Conservation (phyloP, 2,329 filamentous ascomycete genomes). For the Diaporthe citriasiana region DNA sequence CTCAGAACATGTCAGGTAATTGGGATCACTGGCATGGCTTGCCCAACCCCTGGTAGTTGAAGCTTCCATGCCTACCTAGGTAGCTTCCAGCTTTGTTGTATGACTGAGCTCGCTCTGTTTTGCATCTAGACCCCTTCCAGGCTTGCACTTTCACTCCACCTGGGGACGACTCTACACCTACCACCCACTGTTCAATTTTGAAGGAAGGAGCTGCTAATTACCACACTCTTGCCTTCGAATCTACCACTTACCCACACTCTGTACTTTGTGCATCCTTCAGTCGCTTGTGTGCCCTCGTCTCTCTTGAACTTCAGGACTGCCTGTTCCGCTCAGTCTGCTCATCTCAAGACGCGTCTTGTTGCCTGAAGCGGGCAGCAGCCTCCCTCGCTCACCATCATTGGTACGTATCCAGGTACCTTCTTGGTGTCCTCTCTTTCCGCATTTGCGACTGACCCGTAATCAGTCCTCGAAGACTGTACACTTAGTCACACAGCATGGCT, state of each 20-base stretch:
- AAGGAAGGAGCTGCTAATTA: not conserved
- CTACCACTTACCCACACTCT: not conserved
- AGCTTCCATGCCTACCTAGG: not conserved
- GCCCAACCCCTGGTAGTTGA: not conserved
- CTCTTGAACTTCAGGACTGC: not conserved
- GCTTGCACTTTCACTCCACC: not conserved
- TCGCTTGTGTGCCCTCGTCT: not conserved
- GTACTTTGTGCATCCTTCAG: not conserved
- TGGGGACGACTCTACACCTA: not conserved
- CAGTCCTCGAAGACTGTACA: not conserved
- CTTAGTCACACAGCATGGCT: not conserved
- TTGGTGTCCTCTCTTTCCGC: not conserved
- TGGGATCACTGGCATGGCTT: not conserved
- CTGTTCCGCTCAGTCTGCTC: not conserved
- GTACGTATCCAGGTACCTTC: not conserved
- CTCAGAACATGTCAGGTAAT: not conserved
- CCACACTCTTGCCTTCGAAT: not conserved
- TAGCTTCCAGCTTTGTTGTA: not conserved
- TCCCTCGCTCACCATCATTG: not conserved
- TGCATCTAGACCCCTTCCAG: not conserved
- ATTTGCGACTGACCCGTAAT: not conserved
- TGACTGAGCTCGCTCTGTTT: not conserved
- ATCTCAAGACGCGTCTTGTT: not conserved
- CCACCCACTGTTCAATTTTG: not conserved
- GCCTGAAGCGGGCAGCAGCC: not conserved